phyloP scores from a whole-genome alignment of 257 asterid species.

The Thymus quinquecostatus region DNA sequence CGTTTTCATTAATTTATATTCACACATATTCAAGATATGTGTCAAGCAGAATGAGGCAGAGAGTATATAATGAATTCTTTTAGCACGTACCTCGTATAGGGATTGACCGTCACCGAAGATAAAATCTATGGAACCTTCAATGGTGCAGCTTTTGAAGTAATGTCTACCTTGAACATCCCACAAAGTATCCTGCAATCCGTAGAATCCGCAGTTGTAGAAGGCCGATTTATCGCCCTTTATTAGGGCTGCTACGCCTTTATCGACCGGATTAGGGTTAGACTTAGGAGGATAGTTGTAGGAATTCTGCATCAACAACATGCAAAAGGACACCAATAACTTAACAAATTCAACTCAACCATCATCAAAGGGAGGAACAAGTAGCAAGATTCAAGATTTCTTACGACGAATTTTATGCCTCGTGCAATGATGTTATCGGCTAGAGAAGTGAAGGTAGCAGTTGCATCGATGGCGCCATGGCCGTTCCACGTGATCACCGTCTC shows the following conservation, averaged over 20 bases:
- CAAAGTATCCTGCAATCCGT: conserved; percentile 75
- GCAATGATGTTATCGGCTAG: conserved; percentile 57
- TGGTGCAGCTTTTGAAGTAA: conserved; percentile 62
- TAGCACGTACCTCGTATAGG: conserved; percentile 58
- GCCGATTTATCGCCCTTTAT: conserved; percentile 68
- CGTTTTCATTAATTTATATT: too few species aligned
- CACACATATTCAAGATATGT: too few species aligned
- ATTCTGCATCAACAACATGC: conserved; percentile 43
- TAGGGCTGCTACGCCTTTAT: conserved; percentile 58
- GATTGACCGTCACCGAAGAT: conserved; percentile 88
- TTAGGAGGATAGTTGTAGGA: conserved; percentile 58
- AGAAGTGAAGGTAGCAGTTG: conserved; percentile 63
- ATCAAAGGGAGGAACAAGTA: neutral
- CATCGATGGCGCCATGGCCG: conserved; percentile 44
- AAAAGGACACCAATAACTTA: neutral
- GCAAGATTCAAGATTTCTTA: conserved; percentile 31
- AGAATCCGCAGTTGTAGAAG: conserved; percentile 57
- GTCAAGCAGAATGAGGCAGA: too few species aligned
- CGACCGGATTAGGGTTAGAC: conserved; percentile 31
- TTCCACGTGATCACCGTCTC: conserved; percentile 47
- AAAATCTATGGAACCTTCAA: conserved; percentile 80
- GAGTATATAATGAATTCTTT: neutral
- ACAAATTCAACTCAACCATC: neutral
- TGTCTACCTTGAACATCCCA: conserved; percentile 87
- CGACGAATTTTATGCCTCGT: conserved; percentile 55